Conservation (phyloP, 2,329 filamentous ascomycete genomes). For the Talaromyces sp. region DNA sequence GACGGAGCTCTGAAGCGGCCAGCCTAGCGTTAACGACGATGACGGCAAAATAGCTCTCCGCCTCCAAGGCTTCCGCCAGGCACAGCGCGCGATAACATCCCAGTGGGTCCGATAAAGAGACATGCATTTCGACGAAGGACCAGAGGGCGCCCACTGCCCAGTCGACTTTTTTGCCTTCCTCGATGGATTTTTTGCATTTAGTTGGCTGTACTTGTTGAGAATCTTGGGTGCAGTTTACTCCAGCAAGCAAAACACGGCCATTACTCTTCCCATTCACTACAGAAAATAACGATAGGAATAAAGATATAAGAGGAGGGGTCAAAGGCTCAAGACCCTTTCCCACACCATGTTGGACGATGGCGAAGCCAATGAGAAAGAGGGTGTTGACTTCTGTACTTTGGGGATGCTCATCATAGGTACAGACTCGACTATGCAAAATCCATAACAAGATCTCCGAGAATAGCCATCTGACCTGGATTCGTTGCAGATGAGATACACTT, state of each 20-base stretch:
- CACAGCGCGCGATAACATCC: neutral
- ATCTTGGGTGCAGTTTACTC: neutral
- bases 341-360: neutral
- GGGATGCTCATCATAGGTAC: slow-evolving; percentile 61
- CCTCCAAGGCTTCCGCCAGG: neutral
- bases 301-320: neutral
- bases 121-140: neutral
- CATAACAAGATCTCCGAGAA: neutral
- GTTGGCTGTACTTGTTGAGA: neutral
- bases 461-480: slow-evolving; percentile 1
- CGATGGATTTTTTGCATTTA: neutral
- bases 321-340: neutral
- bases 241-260: neutral
- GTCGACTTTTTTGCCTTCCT: neutral
- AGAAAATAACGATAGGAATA: neutral
- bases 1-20: slow-evolving; percentile 5
- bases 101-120: neutral
- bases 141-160: neutral
- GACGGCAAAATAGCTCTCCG: neutral
- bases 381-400: slow-evolving; percentile 53
- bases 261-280: neutral
- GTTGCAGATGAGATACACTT: slow-evolving; percentile 83
- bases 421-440: slow-evolving; percentile 3
- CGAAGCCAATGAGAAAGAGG: neutral
- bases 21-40: neutral